phyloP scores from a whole-genome alignment of 192 early-diverging fungal genomes.

The Umbelopsis isabellina region DNA sequence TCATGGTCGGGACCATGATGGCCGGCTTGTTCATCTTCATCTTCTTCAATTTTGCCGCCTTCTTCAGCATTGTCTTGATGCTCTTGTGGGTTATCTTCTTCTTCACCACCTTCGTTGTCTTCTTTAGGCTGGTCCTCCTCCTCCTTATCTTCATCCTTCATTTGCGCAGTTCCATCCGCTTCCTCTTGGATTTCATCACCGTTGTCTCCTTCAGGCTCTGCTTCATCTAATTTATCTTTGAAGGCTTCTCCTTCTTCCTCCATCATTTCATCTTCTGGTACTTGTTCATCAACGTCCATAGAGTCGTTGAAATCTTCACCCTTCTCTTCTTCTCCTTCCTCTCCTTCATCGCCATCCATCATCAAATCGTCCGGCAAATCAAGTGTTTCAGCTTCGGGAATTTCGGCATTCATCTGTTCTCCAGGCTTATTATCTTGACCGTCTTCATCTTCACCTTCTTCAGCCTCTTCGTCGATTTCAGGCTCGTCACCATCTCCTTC shows the following conservation, averaged over 20 bases:
- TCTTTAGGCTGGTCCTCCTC: conserved; percentile 51
- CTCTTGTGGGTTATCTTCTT: conserved; percentile 48
- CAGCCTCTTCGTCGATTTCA: conserved; percentile 49
- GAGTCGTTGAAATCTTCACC: conserved; percentile 56
- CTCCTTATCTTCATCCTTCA: conserved; percentile 47
- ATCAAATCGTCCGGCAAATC: conserved; percentile 82
- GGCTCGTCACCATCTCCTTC: conserved; percentile 51
- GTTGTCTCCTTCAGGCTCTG: conserved; percentile 39
- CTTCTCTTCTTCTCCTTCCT: conserved; percentile 59
- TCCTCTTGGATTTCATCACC: conserved; percentile 49
- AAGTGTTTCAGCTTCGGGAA: conserved; percentile 74
- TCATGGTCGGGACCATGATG: conserved; percentile 46
- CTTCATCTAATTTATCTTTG: conserved; percentile 47
- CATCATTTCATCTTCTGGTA: conserved; percentile 43
- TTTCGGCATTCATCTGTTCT: conserved; percentile 52
- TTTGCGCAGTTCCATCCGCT: conserved; percentile 34
- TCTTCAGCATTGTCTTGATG: conserved; percentile 48
- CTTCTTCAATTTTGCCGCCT: conserved; percentile 46
- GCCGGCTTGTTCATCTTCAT: conserved; percentile 45
- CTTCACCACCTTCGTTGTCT: conserved; percentile 45
- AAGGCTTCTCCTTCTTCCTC: conserved; percentile 46
- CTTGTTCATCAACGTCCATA: conserved; percentile 52
- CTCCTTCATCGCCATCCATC: conserved; percentile 63
- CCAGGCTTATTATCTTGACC: conserved; percentile 50
- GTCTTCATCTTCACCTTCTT: conserved; percentile 49